Evolutionary conservation across 345 rosid genomes (phyloP), one percentile per base, ranked within the genome.

Genomic region (Aurinia saxatilis): DNA sequence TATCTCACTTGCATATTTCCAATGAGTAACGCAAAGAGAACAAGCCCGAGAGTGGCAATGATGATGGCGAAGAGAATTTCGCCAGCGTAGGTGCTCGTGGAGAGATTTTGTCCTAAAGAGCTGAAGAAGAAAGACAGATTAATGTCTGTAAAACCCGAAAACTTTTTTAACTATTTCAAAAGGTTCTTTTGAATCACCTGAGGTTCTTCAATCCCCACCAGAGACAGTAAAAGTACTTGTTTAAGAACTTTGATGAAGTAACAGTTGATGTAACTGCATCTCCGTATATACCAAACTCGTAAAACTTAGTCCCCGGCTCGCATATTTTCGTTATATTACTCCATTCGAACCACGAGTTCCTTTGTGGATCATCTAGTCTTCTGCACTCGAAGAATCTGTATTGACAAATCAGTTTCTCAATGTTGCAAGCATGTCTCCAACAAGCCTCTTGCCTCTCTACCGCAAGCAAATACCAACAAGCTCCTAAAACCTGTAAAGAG

Each of bases 141-240:
- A 56, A 18, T 56, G 33, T 7, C 19, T 49, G 4, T 14, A 3
- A 27, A 16, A 13, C 23, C 38, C 39, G n/a, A 33, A 64, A 18
- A 12, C 11, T 17, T 18, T 19, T 23, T 23, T 4, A 42, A 40
- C 48, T 19, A 50, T 63, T 4, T 7, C 10, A 21, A 0, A 34
- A 41, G 10, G 42, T 17, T 18, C 30, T 8, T 18, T 12, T 34
- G 33, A 13, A 7, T 58, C 72, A 85, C 96, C 96, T 88, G 52
- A 88, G 82, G 66, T 86, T 92, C 79, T 67, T 86, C 47, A 92
- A 67, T 10, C 98, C 98, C 96, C 96, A 92, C 98, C 98, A 92
- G 23, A 92, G 91, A 70, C 93, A 86, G 73, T 86, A 86, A 27
- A 89, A 92, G 80, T 86, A 92, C 66, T 92, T 89, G 82, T 79